phyloP scores from a whole-genome alignment of 768 basidiomycete genomes.

The Amanita brunnescens region DNA sequence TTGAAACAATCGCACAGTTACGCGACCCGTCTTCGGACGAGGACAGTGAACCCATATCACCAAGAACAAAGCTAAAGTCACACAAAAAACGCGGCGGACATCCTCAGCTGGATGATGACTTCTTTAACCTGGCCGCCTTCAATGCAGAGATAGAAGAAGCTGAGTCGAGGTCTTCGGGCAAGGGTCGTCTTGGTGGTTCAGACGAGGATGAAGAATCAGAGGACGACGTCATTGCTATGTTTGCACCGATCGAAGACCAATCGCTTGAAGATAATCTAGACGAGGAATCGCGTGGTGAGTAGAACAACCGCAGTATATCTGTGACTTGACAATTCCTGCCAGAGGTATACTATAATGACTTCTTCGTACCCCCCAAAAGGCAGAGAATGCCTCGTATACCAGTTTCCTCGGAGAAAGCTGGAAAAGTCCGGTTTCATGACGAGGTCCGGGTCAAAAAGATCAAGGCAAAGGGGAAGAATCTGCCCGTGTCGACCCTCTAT shows the following conservation, averaged over 20 bases:
- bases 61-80: conserved; percentile 19
- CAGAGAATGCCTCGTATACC: conserved; percentile 15
- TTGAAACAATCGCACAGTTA: conserved; percentile 17
- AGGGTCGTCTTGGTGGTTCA: conserved; percentile 44
- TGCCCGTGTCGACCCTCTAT: conserved; percentile 39
- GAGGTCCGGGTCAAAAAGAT: conserved; percentile 78
- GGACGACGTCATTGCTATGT: conserved; percentile 54
- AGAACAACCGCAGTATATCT: neutral
- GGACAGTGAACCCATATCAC: conserved; percentile 20
- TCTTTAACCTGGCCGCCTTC: conserved; percentile 84
- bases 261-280: conserved; percentile 39
- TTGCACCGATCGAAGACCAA: conserved; percentile 41
- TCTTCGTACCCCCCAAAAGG: conserved; percentile 59
- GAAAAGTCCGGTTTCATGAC: conserved; percentile 72
- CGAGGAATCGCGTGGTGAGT: conserved; percentile 32
- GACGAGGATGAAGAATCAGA: conserved; percentile 44
- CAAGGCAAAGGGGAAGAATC: conserved; percentile 58
- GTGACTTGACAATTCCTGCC: conserved; percentile 5
- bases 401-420: conserved; percentile 14
- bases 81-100: conserved; percentile 11
- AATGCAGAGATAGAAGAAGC: conserved; percentile 77
- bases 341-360: conserved; percentile 70
- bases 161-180: conserved; percentile 55
- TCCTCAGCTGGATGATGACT: conserved; percentile 71
- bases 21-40: conserved; percentile 31